Evolutionary conservation across 495 filamentous ascomycete genomes (phyloP), one percentile per base, ranked within the genome.

Genomic region (Chlorociboria aeruginascens): DNA sequence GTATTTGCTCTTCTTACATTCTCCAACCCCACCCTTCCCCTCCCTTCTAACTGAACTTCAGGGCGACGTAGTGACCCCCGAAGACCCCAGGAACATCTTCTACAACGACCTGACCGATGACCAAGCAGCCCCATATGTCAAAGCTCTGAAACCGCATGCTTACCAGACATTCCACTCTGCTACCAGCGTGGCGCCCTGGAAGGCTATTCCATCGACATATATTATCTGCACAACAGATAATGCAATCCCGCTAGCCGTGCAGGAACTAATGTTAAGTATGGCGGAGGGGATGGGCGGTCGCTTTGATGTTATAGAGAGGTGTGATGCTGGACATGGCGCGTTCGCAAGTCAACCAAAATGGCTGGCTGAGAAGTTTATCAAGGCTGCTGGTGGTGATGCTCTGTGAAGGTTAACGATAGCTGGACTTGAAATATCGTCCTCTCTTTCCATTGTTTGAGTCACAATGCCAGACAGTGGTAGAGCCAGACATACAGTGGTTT

Each of bases 321-420:
- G 57, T 13, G 49, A 55, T 12, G 54, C 63, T 1, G 52, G 61
- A 35, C 65, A 68, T 52, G 56, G 48, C 40, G 56, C 62, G 1
- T 68, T 64, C 38, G 45, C 63, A 16, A 61, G 54, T 32, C 56
- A 61, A 40, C 56, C 63, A 0, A 49, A 61, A 32, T 53, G 51
- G 51, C 49, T 63, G 7, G 45, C 55, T 31, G 48, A 58, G 28
- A 48, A 40, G 31, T 31, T 55, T 39, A 46, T 48, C 6, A 55
- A 49, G 36, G 40, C 45, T 34, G 48, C 48, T 44, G 29, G 33
- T 40, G 41, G 34, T 31, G 41, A 28, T 31, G 46, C 10, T 40
- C 46, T 34, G 39, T 32, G 20, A 25, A 25, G 20, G 20, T 25
- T 2, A 2, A 25, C 4, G 20, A 25, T 25, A 4, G 20, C 20